A percentile compares a stretch with the other conserved stretches of the same genome.
These are phyloP conservation scores for Furcasterigmium furcatum DNA, from an alignment of 2,329 filamentous ascomycete species.

Conservation along the genomic window DNA sequence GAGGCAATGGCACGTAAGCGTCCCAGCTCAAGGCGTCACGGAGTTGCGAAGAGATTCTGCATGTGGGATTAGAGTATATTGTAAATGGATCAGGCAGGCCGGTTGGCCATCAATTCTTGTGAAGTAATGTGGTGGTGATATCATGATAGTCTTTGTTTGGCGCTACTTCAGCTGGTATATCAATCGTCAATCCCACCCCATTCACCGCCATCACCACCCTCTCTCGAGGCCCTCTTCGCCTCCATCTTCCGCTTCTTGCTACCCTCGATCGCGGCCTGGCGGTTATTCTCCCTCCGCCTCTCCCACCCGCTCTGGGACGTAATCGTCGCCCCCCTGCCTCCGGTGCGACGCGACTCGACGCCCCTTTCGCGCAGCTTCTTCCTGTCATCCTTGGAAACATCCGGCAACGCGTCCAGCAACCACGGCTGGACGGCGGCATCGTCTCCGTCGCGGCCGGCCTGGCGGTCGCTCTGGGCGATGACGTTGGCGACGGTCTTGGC, in stretches of 20 bases:
- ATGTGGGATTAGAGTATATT: constrained; percentile 3
- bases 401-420: constrained; percentile 84
- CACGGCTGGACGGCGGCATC: constrained; percentile 71
- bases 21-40: background rate
- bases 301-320: constrained; percentile 80
- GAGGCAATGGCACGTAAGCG: background rate
- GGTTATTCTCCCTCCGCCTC: constrained; percentile 64
- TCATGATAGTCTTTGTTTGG: no score
- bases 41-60: constrained; percentile 2
- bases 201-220: constrained; percentile 26
- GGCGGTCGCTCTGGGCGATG: constrained; percentile 77
- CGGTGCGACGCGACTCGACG: constrained; percentile 64
- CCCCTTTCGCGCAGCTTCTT: constrained; percentile 79
- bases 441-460: constrained; percentile 51
- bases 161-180: no score
- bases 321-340: constrained; percentile 58
- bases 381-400: constrained; percentile 78
- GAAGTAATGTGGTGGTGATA: background rate
- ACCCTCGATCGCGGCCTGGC: constrained; percentile 57
- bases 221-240: constrained; percentile 18
- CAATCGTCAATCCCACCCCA: constrained; percentile 49
- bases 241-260: constrained; percentile 53
- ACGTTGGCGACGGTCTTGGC: constrained; percentile 93
- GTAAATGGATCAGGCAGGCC: constrained; percentile 1
- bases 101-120: background rate